A percentile compares a stretch with the other conserved stretches of the same genome.
Conservation (phyloP, 2,329 filamentous ascomycete genomes). For the Diaporthe sp. region DNA sequence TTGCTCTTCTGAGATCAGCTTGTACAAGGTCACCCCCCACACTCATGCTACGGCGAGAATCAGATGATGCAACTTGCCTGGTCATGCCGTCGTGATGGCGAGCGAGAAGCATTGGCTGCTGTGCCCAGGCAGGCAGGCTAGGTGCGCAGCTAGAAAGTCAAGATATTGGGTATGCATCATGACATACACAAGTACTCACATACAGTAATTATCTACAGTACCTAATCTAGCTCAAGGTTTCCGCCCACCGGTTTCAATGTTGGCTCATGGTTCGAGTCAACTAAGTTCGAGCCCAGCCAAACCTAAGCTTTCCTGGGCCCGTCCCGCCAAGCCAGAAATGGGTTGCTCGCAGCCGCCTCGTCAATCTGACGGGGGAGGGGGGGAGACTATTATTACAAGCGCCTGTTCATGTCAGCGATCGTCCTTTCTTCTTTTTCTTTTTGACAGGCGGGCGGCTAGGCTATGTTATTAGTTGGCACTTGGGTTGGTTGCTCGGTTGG, state of each 20-base stretch:
- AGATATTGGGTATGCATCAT: not conserved
- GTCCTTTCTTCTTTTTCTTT: not conserved
- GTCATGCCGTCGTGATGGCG: not conserved
- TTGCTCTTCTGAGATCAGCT: not conserved
- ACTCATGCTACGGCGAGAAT: not conserved
- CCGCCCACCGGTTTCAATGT: slow-evolving; percentile 16
- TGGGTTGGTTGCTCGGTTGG: not conserved
- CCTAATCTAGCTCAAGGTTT: slow-evolving; percentile 13
- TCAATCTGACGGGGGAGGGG: too few relatives aligned
- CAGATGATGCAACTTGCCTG: not conserved
- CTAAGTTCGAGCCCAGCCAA: not conserved
- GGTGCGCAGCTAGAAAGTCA: not conserved
- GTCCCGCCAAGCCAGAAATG: not conserved
- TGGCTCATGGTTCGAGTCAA: slow-evolving; percentile 10
- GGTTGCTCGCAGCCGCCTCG: not conserved
- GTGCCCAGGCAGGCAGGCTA: not conserved
- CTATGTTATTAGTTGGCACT: not conserved
- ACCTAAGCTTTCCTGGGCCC: not conserved
- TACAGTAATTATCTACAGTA: not conserved
- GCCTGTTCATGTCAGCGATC: not conserved
- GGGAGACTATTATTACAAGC: not conserved
- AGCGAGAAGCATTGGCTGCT: not conserved
- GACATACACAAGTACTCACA: not conserved
- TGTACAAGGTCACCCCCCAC: not conserved
- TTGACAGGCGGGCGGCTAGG: not conserved